Base-by-base conservation (phyloP, 106 monocot genomes). In the Dactylorhiza incarnata region DNA sequence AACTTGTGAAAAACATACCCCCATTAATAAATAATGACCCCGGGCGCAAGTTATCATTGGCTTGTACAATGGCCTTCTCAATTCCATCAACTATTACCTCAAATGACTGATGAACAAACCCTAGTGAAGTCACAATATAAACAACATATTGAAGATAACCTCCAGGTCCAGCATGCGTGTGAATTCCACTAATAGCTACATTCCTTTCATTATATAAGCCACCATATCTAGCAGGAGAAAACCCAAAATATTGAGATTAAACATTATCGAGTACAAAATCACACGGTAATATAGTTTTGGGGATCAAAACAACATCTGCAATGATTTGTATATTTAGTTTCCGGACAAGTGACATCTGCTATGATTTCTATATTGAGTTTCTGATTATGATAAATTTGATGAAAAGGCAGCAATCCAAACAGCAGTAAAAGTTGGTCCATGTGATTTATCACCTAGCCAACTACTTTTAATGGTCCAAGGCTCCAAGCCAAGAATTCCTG, bases 101-200 rank as follows among this genome's bases (percentile, higher is more conserved):
- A 76, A 95, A 95, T 61, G 95, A 93, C 76, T 95, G 93, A 17
- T 81, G 86, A 20, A 95, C 88, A 65, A 95, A 95, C n/a, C 95
- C 95, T 58, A 95, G 75, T 75, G 95, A 95, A 62, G 95, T 95
- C 15, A 95, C 78, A 79, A 93, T 87, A 63, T 95, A 95, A 22
- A 85, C 82, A 52, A 95, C 82, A 87, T 95, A 93, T 63, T 95
- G 95, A 80, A 95, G 93, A 80, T 95, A 95, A 63, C 95, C 95
- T 14, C 95, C 95, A 78, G 95, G 95, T 7, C 95, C 95, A 76
- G 88, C 85, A 81, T 95, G 95, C 44, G 95, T 93, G 72, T 95
- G 95, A 77, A 88, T 95, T 46, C 95, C 95, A 82, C 88, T 93
- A 72, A 95, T 93, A 73, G 86, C 95, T 26, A 95, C 90, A 87